Evolutionary conservation across 129 eudicot genomes (phyloP), one percentile per base, ranked within the genome.

Genomic region (Dittrichia graveolens): DNA sequence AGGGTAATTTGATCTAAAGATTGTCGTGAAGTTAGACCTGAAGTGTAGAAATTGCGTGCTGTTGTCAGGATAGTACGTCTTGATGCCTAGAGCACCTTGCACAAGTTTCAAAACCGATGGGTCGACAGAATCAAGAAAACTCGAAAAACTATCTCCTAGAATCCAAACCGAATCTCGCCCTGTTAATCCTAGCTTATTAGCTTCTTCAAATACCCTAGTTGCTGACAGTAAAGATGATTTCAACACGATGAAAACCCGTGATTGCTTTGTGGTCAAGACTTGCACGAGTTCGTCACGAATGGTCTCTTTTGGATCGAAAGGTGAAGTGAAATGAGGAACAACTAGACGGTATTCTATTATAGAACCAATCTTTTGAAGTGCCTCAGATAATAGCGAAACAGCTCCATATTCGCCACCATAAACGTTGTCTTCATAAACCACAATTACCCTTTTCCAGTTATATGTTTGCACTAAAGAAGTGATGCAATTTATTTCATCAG

Each of bases 91-190:
- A 79, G 79, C 83, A 73, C 87, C 90, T 69, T 80, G 77, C 66
- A 80, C 44, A 5, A 59, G 75, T 1, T 0, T 55, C 31, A 83
- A 48, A 77, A 77, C 72, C 8, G 83, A 69, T 0, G 82, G 48
- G 52, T 86, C 81, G 24, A 73, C 69, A 13, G 85, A 86, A 74
- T 86, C 85, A 49, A 80, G 77, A 3, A 86, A 58, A 80, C 72
- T 69, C 7, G 83, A 62, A 14, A 83, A 19, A 7, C 75, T 40
- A 7, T 86, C 79, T 40, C 83, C 75, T 8, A 85, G 31, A 56
- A 82, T 82, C 87, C 87, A 85, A 44, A 77, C 90, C 18, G 87
- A 79, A 65, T 86, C 85, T 56, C 4, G 61, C 46, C 85, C 80
- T 47, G 67, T 77, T 4, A 85, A 68, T 77, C 87, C 87, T 4